phyloP scores from a whole-genome alignment of 2,329 filamentous ascomycete genomes.

The Sclerotinia nivalis region DNA sequence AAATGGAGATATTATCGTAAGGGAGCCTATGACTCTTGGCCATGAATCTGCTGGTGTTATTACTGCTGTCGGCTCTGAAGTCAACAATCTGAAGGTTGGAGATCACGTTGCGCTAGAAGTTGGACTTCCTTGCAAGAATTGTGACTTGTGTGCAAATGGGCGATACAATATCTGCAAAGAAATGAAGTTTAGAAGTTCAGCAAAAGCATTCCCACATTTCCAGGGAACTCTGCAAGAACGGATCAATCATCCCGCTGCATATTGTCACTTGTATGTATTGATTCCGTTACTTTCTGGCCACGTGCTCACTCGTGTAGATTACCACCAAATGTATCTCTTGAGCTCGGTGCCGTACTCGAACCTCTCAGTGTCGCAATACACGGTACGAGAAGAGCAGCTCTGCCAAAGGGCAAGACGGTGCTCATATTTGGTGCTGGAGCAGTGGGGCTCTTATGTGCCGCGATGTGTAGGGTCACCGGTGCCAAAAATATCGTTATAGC shows the following conservation, averaged over 20 bases:
- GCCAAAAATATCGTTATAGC: constrained; percentile 90
- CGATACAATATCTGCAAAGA: constrained; percentile 91
- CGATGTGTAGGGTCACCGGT: constrained; percentile 63
- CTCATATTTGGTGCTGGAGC: constrained; percentile 91
- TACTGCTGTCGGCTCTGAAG: constrained; percentile 76
- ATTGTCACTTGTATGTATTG: constrained; percentile 75
- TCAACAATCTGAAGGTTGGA: constrained; percentile 74
- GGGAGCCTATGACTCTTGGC: constrained; percentile 83
- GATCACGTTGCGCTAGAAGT: constrained; percentile 94
- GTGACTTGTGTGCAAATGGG: constrained; percentile 85
- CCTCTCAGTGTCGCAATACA: constrained; percentile 88
- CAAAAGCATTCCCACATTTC: constrained; percentile 42
- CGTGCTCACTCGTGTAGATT: constrained; percentile 33
- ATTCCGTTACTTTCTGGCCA: not conserved
- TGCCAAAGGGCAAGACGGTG: constrained; percentile 79
- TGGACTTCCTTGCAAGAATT: constrained; percentile 85
- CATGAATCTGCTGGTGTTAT: constrained; percentile 89
- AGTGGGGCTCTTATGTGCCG: constrained; percentile 66
- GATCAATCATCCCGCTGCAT: constrained; percentile 91
- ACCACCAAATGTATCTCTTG: constrained; percentile 75
- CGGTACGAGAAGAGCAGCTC: constrained; percentile 76
- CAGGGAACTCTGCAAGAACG: constrained; percentile 41
- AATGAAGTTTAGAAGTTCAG: constrained; percentile 42
- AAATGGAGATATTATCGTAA: constrained; percentile 94
- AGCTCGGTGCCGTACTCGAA: constrained; percentile 88